Percentiles rank a stretch among this genome's conserved stretches.
Conservation (phyloP, 345 rosid genomes). For the Stellera chamaejasme region DNA sequence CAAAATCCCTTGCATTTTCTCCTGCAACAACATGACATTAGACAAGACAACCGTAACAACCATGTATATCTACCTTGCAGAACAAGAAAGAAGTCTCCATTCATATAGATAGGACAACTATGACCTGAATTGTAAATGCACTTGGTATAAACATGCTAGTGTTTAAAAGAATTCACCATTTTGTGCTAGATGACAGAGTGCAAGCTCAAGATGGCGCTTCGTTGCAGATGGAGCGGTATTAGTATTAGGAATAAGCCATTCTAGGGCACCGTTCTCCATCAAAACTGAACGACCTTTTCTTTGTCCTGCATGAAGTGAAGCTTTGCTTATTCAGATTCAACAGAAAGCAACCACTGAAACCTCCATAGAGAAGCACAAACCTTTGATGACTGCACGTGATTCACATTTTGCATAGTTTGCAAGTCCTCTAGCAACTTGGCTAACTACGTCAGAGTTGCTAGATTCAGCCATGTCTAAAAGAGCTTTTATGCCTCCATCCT, state of each 20-base stretch:
- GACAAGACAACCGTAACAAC: neutral
- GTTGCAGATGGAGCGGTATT: slow-evolving; percentile 49
- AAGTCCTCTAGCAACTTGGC: slow-evolving; percentile 92
- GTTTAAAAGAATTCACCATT: slow-evolving; percentile 38
- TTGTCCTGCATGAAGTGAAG: slow-evolving; percentile 41
- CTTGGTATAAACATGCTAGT: no score
- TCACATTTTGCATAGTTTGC: slow-evolving; percentile 97
- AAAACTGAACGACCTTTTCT: slow-evolving; percentile 74
- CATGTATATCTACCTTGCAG: neutral
- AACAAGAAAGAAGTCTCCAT: neutral
- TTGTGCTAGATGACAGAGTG: slow-evolving; percentile 94
- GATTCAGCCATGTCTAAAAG: slow-evolving; percentile 58
- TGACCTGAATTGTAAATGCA: neutral
- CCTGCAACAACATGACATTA: slow-evolving; percentile 28
- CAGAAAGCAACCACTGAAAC: neutral
- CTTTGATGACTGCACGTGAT: slow-evolving; percentile 73
- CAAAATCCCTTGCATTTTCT: slow-evolving; percentile 61
- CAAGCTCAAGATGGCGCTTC: slow-evolving; percentile 76
- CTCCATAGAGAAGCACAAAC: slow-evolving; percentile 22
- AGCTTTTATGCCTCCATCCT: slow-evolving; percentile 80
- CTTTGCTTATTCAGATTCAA: neutral
- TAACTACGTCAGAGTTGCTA: slow-evolving; percentile 57
- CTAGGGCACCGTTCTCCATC: slow-evolving; percentile 67
- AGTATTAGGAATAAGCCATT: slow-evolving; percentile 64
- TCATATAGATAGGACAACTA: no score